These are phyloP conservation scores for Vigna trinervia DNA, from an alignment of 306 rosid species.

Conservation along the genomic window DNA sequence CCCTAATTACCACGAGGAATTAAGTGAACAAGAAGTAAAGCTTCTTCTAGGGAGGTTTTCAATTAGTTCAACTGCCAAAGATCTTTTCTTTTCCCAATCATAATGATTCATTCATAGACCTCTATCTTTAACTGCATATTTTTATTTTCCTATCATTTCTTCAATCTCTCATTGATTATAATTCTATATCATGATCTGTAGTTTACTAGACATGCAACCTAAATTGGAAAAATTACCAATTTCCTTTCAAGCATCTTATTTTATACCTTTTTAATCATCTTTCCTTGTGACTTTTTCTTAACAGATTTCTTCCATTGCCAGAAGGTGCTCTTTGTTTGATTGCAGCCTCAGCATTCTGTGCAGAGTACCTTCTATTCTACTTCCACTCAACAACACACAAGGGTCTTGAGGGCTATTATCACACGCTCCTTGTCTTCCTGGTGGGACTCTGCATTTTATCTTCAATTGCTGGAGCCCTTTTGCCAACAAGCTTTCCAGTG, in stretches of 20 bases:
- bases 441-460: slow-evolving; percentile 80
- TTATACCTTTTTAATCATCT: slow-evolving; percentile 32
- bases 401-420: slow-evolving; percentile 94
- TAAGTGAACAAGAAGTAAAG: slow-evolving; percentile 11
- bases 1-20: slow-evolving; percentile 29
- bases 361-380: slow-evolving; percentile 88
- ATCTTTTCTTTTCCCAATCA: slow-evolving; percentile 4
- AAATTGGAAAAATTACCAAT: slow-evolving; percentile 1
- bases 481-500: slow-evolving; percentile 83
- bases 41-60: slow-evolving; percentile 5
- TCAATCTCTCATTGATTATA: neutral
- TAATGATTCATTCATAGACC: neutral
- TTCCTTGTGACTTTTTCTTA: slow-evolving; percentile 12
- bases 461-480: slow-evolving; percentile 67
- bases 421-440: slow-evolving; percentile 76
- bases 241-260: slow-evolving; percentile 7
- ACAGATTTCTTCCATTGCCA: slow-evolving; percentile 74
- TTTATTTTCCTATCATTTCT: neutral
- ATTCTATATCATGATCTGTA: slow-evolving; percentile 12
- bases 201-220: neutral
- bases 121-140: neutral
- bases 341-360: slow-evolving; percentile 81
- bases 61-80: neutral
- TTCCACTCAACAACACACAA: slow-evolving; percentile 93
- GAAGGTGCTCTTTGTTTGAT: slow-evolving; percentile 83